These are phyloP conservation scores for Hypoxylon subgilvum DNA, from an alignment of 495 filamentous ascomycete genomes.

Conservation along the genomic window DNA sequence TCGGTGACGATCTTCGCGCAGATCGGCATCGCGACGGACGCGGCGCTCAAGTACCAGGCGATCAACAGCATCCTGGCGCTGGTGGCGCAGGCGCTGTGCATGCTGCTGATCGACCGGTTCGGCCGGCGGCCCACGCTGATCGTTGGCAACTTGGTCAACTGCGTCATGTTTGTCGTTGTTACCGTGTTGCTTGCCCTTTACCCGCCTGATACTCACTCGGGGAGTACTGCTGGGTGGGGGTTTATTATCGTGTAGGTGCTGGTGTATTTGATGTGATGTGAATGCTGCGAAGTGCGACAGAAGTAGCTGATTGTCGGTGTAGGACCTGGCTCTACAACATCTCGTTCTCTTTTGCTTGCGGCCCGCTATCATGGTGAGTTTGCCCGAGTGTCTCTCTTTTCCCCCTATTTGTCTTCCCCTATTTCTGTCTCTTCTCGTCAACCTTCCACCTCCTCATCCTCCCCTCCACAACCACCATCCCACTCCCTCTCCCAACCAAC, in stretches of 20 bases:
- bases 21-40: constrained; percentile 68
- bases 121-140: constrained; percentile 72
- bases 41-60: constrained; percentile 74
- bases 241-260: constrained; percentile 65
- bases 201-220: constrained; percentile 59
- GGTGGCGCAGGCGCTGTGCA: constrained; percentile 68
- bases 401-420: no score
- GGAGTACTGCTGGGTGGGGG: constrained; percentile 68
- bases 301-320: constrained; percentile 7
- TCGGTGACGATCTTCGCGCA: constrained; percentile 68
- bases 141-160: constrained; percentile 68
- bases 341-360: constrained; percentile 68
- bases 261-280: not conserved
- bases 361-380: constrained; percentile 57
- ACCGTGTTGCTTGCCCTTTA: constrained; percentile 53
- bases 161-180: constrained; percentile 58
- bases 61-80: constrained; percentile 73
- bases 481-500: not conserved
- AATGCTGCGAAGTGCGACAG: not conserved
- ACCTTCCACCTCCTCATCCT: no score
- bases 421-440: no score
- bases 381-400: no score
- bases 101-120: constrained; percentile 69
- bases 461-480: not conserved
- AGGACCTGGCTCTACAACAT: constrained; percentile 75